Percentiles rank a stretch among this genome's conserved stretches.
phyloP scores from a whole-genome alignment of 352 stramenopile species.

The Pythium dissimile region DNA sequence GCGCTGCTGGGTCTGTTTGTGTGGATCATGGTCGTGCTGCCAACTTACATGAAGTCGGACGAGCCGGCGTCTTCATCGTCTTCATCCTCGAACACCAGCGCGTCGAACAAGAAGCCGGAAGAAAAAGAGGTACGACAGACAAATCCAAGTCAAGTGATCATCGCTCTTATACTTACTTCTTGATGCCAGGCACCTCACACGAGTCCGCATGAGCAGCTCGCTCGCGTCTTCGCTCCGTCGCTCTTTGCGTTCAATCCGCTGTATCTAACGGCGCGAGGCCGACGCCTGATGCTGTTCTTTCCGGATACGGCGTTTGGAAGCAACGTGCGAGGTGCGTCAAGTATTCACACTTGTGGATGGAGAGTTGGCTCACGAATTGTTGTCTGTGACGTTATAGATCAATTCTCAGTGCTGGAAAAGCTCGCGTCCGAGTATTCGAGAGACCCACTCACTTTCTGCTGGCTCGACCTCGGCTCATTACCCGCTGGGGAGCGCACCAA shows the following conservation, averaged over 20 bases:
- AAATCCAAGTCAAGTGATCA: too few relatives aligned
- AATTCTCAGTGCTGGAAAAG: conserved; percentile 65
- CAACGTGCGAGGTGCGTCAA: conserved; percentile 54
- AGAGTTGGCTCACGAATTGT: too few relatives aligned
- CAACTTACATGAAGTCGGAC: conserved; percentile 21
- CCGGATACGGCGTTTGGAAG: conserved; percentile 43
- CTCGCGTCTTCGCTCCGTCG: conserved; percentile 68
- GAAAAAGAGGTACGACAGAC: background rate
- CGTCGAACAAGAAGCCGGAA: background rate
- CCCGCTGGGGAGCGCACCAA: conserved; percentile 26
- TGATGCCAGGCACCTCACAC: background rate
- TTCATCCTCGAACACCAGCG: background rate
- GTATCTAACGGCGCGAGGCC: conserved; percentile 57
- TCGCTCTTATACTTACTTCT: too few relatives aligned
- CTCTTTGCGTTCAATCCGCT: conserved; percentile 61
- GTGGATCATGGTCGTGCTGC: conserved; percentile 44
- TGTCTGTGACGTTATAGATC: too few relatives aligned
- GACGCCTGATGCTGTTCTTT: conserved; percentile 64
- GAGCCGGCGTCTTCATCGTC: too few relatives aligned
- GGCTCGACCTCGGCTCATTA: conserved; percentile 49
- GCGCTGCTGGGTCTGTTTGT: conserved; percentile 32
- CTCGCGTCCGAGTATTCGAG: conserved; percentile 60
- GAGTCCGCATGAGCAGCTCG: conserved; percentile 43
- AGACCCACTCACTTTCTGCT: conserved; percentile 79
- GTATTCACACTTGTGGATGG: too few relatives aligned